Base-by-base conservation (phyloP, 2,329 filamentous ascomycete genomes). In the Fusarium keratoplasticum region DNA sequence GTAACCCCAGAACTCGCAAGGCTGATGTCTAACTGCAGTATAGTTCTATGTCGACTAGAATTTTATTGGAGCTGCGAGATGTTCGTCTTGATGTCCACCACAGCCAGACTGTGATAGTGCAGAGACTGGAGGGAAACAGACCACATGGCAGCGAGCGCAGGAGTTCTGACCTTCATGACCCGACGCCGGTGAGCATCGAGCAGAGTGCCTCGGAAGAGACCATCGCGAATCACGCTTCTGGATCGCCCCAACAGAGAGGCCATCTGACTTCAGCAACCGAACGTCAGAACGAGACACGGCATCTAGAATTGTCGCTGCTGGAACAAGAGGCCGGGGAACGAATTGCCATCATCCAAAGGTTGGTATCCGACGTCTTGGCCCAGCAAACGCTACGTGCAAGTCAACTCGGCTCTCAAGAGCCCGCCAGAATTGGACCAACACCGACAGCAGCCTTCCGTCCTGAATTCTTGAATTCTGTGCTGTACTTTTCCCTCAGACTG, bases 1-100 rank as follows among this genome's bases (percentile, higher is more conserved):
- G 58, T 6, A 10, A 18, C 5, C 8, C 5, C 4, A 14, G n/a
- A 13, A 6, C 1, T 14, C 7, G 2, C 1, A 5, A 22, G 16
- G 6, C 4, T 5, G 0, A 16, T 44, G 7, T 35, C 38, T 44
- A 11, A 61, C 38, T 10, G 7, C 8, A 5, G n/a, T 2, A 2
- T 4, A 61, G 38, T 10, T 61, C 58, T 9, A 47, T 20, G n/a
- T 35, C 58, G 6, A 61, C 58, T 5, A 29, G 58, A 10, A 61
- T 61, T 5, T 8, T 44, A 7, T n/a, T 61, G 2, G 38, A 44
- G 16, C 9, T 61, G 27, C 36, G 38, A 13, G 20, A 47, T 22
- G 20, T 47, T n/a, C 58, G 22, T 4, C 18, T 61, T 2, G 38
- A 35, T 2, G 29, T 61, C 1, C 58, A 61, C 16, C 18, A 60